Conservation (phyloP, 805 yeast genomes). For the Nakazawaea ernobii region DNA sequence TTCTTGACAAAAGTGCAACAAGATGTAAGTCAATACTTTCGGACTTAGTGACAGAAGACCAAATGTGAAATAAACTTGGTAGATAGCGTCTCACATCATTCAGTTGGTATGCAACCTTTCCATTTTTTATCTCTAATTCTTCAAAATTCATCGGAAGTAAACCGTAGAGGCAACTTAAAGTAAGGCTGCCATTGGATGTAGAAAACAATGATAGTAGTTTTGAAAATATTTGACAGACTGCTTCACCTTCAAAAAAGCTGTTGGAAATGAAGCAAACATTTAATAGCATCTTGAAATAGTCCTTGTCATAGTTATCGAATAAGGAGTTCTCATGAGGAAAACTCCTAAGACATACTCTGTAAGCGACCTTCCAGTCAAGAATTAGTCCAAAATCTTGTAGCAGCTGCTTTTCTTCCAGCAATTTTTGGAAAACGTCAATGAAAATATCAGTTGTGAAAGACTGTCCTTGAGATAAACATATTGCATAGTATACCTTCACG, state of each 20-base stretch:
- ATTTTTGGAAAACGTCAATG: constrained; percentile 50
- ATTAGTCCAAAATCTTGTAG: constrained; percentile 34
- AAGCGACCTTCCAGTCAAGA: constrained; percentile 48
- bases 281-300: constrained; percentile 41
- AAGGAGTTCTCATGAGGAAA: constrained; percentile 43
- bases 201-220: constrained; percentile 47
- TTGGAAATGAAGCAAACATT: constrained; percentile 50
- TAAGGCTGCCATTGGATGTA: constrained; percentile 43
- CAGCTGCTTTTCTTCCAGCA: constrained; percentile 44
- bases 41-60: constrained; percentile 51
- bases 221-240: constrained; percentile 46
- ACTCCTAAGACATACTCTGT: constrained; percentile 28
- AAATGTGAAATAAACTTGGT: constrained; percentile 64
- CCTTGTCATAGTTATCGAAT: constrained; percentile 43
- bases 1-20: constrained; percentile 57
- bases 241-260: constrained; percentile 42
- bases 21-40: constrained; percentile 56
- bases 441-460: constrained; percentile 53
- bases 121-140: constrained; percentile 16
- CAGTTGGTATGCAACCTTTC: constrained; percentile 15
- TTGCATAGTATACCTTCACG: constrained; percentile 63
- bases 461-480: constrained; percentile 72
- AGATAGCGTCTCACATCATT: constrained; percentile 41
- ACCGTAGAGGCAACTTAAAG: constrained; percentile 47
- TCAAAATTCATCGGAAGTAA: constrained; percentile 44